Percentiles rank a stretch among this genome's conserved stretches.
Evolutionary conservation across 2,329 filamentous ascomycete species (phyloP).

Genomic region (Trichoderma sp.): DNA sequence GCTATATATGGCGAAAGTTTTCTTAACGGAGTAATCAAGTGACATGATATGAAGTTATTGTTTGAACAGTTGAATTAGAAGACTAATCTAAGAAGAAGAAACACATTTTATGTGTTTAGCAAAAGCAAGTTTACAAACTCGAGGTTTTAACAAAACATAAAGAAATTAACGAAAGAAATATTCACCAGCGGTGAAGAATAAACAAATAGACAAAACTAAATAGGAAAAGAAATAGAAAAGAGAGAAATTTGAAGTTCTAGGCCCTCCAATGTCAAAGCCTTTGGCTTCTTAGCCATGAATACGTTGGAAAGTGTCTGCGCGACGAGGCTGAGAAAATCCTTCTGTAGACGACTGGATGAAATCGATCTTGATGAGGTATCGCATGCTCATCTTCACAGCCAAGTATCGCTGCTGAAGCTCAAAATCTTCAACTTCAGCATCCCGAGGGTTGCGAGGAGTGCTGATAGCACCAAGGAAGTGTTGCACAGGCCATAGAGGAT

Average conservation of each 20-base stretch:
- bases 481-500: constrained; percentile 37
- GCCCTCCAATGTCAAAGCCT: not conserved
- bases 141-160: not conserved
- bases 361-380: constrained; percentile 19
- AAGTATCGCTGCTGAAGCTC: constrained; percentile 12
- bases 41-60: not conserved
- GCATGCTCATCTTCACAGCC: constrained; percentile 26
- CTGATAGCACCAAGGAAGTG: constrained; percentile 32
- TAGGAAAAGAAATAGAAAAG: not conserved
- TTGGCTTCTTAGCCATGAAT: not conserved
- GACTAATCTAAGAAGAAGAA: not conserved
- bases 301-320: constrained; percentile 21
- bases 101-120: not conserved
- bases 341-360: constrained; percentile 24
- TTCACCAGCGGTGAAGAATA: not conserved
- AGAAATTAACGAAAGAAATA: not conserved
- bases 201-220: not conserved
- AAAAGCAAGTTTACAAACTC: not conserved
- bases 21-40: not conserved
- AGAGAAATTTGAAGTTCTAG: not conserved
- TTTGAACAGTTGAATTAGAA: not conserved
- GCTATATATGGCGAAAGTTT: not conserved
- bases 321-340: constrained; percentile 20
- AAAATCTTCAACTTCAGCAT: not conserved
- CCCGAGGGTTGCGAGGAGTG: not conserved